Evolutionary conservation across 1,284 basidiomycete genomes (phyloP).

Genomic region (Pulchroboletus neoregius): DNA sequence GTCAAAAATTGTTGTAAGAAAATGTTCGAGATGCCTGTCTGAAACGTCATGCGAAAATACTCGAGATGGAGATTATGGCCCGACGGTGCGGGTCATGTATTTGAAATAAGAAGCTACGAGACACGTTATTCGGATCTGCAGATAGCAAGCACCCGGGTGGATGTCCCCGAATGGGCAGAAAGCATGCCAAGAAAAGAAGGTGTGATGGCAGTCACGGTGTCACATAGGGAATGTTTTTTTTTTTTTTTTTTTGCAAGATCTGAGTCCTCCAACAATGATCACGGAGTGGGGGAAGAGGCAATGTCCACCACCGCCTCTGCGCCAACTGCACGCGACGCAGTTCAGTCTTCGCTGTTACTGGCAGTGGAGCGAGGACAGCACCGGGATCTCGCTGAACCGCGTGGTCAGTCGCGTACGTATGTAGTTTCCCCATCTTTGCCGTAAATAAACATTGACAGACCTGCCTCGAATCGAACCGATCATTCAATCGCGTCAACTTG

Average conservation of each 20-base stretch:
- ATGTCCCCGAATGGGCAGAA: conserved; percentile 13
- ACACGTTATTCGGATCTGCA: conserved; percentile 35
- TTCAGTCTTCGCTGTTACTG: background rate
- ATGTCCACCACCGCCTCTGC: background rate
- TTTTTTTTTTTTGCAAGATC: background rate
- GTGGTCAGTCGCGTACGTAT: conserved; percentile 27
- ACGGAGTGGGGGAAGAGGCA: background rate
- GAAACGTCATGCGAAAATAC: conserved; percentile 9
- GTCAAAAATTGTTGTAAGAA: background rate
- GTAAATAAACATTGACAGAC: conserved; percentile 31
- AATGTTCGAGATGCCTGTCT: background rate
- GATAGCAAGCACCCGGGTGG: conserved; percentile 14
- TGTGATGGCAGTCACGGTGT: conserved; percentile 22
- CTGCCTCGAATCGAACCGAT: conserved; percentile 27
- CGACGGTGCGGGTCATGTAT: conserved; percentile 13
- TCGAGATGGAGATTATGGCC: conserved; percentile 13
- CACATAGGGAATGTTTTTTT: conserved; percentile 10
- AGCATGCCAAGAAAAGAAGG: conserved; percentile 13
- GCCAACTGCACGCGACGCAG: too few relatives aligned
- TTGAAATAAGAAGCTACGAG: conserved; percentile 34
- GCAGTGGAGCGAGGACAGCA: conserved; percentile 1
- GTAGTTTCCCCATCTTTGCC: conserved; percentile 16
- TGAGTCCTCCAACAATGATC: background rate
- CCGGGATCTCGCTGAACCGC: conserved; percentile 11
- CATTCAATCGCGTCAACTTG: conserved; percentile 25